Percentiles rank a stretch among this genome's conserved stretches.
phyloP scores from a whole-genome alignment of 2,329 filamentous ascomycete species.

The Clonostachys rosea region DNA sequence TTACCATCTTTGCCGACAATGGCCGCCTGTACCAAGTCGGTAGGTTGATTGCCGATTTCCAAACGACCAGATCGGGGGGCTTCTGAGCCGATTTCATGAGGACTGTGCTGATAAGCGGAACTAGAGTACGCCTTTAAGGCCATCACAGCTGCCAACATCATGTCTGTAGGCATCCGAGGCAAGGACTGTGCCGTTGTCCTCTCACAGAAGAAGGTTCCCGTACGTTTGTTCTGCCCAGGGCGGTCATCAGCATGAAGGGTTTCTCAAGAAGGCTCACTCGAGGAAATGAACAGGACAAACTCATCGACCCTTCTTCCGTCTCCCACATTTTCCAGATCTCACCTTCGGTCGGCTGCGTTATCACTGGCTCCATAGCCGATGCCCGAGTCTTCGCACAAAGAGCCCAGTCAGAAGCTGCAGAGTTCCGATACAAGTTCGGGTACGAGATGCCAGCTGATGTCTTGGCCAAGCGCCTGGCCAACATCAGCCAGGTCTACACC shows the following conservation, averaged over 20 bases:
- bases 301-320: slow-evolving; percentile 95
- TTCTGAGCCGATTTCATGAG: too few relatives aligned
- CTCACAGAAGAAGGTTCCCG: slow-evolving; percentile 99
- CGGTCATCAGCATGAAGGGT: too few relatives aligned
- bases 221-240: slow-evolving; percentile 43
- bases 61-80: too few relatives aligned
- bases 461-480: slow-evolving; percentile 91
- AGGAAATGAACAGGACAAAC: slow-evolving; percentile 70
- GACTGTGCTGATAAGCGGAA: slow-evolving; percentile 12
- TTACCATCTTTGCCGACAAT: slow-evolving; percentile 99
- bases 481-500: slow-evolving; percentile 99
- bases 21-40: slow-evolving; percentile 99
- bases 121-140: slow-evolving; percentile 99
- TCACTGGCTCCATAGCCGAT: slow-evolving; percentile 98
- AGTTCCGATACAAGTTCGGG: slow-evolving; percentile 97
- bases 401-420: slow-evolving; percentile 90
- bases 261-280: not conserved
- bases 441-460: slow-evolving; percentile 99
- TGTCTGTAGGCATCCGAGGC: slow-evolving; percentile 90
- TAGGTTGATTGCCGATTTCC: slow-evolving; percentile 43
- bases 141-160: slow-evolving; percentile 98
- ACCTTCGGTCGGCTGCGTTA: slow-evolving; percentile 92
- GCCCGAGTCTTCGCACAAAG: slow-evolving; percentile 89
- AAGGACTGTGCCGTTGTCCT: slow-evolving; percentile 97
- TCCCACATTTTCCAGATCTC: slow-evolving; percentile 98